These are phyloP conservation scores for Neurospora sp. DNA, from an alignment of 495 filamentous ascomycete genomes.

Conservation along the genomic window DNA sequence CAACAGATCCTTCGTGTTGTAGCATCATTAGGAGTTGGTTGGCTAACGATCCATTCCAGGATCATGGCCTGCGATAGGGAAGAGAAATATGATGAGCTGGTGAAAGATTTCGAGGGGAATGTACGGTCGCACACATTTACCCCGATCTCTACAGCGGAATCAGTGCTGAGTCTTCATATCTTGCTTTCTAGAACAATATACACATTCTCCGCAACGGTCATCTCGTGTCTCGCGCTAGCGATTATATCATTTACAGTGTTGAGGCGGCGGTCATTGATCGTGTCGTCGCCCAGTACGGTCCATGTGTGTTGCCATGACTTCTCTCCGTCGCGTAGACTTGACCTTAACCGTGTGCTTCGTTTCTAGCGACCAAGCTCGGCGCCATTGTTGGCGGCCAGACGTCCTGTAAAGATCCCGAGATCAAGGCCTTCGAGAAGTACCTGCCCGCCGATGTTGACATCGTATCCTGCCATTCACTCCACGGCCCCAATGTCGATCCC, in stretches of 20 bases:
- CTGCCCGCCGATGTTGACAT: conserved; percentile 86
- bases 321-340: conserved; percentile 1
- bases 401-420: conserved; percentile 95
- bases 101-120: conserved; percentile 66
- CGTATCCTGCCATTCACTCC: conserved; percentile 91
- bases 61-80: conserved; percentile 89
- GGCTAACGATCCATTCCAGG: conserved; percentile 36
- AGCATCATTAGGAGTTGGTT: conserved; percentile 1
- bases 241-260: conserved; percentile 97
- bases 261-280: conserved; percentile 82
- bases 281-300: conserved; percentile 77
- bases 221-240: conserved; percentile 85
- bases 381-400: conserved; percentile 97
- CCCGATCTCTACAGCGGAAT: conserved; percentile 19
- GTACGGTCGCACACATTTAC: conserved; percentile 33
- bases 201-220: conserved; percentile 83
- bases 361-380: conserved; percentile 75
- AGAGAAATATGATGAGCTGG: conserved; percentile 69
- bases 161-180: conserved; percentile 45
- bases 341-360: conserved; percentile 3
- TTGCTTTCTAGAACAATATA: conserved; percentile 50
- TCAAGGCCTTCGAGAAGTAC: conserved; percentile 82
- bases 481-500: conserved; percentile 84
- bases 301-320: conserved; percentile 54
- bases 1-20: conserved; percentile 1